Conservation (phyloP, 2,329 filamentous ascomycete species). For the Septoria linicola region DNA sequence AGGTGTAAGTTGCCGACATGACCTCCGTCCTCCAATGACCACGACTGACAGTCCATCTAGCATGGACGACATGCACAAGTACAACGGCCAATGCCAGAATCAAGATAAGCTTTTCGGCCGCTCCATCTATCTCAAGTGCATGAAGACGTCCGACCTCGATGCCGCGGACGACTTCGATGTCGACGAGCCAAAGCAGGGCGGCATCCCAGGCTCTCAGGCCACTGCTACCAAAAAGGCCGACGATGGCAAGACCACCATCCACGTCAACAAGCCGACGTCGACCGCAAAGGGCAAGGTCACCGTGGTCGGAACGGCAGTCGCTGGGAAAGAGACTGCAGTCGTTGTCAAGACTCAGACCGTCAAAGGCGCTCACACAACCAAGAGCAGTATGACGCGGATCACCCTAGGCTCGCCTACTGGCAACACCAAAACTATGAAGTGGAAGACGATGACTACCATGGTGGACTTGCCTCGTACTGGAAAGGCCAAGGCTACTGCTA, state of each 20-base stretch:
- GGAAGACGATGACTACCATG: background rate
- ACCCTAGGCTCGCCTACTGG: background rate
- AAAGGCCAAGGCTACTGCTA: background rate
- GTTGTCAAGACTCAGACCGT: no score
- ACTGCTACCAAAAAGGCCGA: background rate
- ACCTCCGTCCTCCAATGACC: no score
- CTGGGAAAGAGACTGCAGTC: no score
- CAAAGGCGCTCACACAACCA: background rate
- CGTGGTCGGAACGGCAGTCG: no score
- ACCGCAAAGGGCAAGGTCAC: no score
- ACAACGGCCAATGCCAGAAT: background rate
- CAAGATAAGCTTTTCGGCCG: background rate
- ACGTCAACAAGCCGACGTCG: no score
- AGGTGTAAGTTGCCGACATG: conserved; percentile 6
- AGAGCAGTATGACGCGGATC: background rate
- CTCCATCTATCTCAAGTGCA: conserved; percentile 3
- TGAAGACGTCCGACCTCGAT: background rate
- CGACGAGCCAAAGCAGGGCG: background rate
- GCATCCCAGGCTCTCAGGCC: background rate
- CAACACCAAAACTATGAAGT: background rate
- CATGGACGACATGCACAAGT: conserved; percentile 1
- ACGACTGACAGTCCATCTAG: background rate
- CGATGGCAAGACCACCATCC: background rate
- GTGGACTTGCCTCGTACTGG: background rate
- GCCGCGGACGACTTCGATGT: background rate